Base-by-base conservation (phyloP, 441 rosid species). In the Euphorbia corollata region DNA sequence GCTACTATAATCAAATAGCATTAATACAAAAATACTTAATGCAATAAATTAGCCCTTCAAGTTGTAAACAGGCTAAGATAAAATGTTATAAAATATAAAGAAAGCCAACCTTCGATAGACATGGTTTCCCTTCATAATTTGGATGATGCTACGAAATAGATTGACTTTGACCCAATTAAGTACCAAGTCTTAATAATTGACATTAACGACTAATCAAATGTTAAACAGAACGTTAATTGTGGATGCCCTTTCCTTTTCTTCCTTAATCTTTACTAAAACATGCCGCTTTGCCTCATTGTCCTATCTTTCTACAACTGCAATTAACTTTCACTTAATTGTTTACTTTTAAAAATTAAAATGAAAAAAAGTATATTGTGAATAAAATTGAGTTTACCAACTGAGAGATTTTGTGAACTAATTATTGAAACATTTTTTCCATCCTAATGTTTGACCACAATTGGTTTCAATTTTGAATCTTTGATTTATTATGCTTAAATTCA, bases 141-240 rank as follows among this genome's bases (percentile, higher is more conserved):
- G 41, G 41, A 3, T 13, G 8, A 27, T 22, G 20, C 11, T 45
- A 45, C 23, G 43, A 45, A 63, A 43, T 23, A 63, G 38, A 63
- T 63, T 63, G 66, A 63, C 55, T 43, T 63, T 59, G 34, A 63
- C 48, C 66, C 55, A 45, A 19, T 59, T 30, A 13, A 63, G 55
- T 45, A 27, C 2, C 8, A 23, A 43, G 45, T 63, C 32, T 11
- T 61, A 38, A 39, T 61, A 32, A 13, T 39, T 61, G 50, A 36
- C 48, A 60, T 10, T 34, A 30, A 59, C 38, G 7, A 34, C 22
- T 53, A 53, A 48, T 48, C 53, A 48, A 48, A 48, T 48, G 19
- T 4, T 15, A 15, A 48, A 11, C 0, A 41, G 0, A 41, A 9
- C 15, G 9, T 8, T 41, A 41, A 8, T 15, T 48, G 7, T 13